phyloP scores from a whole-genome alignment of 495 filamentous ascomycete species.

The Aspergillus homomorphus region DNA sequence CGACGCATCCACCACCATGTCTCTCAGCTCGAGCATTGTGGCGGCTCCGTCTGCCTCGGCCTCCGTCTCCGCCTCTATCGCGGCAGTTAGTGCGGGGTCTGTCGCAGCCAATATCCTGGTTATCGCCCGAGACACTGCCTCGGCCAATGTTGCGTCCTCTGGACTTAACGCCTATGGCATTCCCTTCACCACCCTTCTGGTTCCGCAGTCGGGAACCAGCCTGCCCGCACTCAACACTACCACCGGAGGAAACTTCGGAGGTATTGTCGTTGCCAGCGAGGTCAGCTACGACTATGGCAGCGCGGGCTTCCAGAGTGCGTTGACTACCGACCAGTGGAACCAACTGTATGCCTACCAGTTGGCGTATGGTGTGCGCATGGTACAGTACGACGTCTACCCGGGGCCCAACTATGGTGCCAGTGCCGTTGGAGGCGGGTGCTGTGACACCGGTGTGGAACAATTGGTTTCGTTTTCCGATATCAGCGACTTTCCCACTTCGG shows the following conservation, averaged over 20 bases:
- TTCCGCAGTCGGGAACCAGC: constrained; percentile 48
- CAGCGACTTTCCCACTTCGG: constrained; percentile 49
- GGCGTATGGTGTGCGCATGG: constrained; percentile 57
- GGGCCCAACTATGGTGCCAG: constrained; percentile 47
- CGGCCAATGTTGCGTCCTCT: constrained; percentile 45
- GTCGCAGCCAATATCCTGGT: constrained; percentile 51
- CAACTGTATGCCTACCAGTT: constrained; percentile 56
- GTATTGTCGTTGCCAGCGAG: constrained; percentile 55
- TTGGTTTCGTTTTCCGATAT: constrained; percentile 47
- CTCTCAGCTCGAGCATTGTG: constrained; percentile 17
- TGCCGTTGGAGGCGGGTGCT: constrained; percentile 43
- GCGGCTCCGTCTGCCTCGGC: not conserved
- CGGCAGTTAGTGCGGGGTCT: constrained; percentile 19
- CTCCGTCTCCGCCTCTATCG: constrained; percentile 16
- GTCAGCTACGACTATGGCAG: constrained; percentile 54
- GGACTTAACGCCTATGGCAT: constrained; percentile 62
- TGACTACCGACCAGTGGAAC: constrained; percentile 57
- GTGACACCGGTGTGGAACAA: constrained; percentile 49
- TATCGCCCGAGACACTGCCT: constrained; percentile 51
- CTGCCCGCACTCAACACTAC: constrained; percentile 51
- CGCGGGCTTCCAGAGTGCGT: constrained; percentile 46
- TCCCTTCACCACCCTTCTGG: constrained; percentile 52
- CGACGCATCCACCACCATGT: constrained; percentile 26
- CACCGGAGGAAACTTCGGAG: constrained; percentile 52
- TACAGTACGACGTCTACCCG: constrained; percentile 57